These are phyloP conservation scores for Alternaria novae-zelandiae DNA, from an alignment of 2,329 filamentous ascomycete species.

Conservation along the genomic window DNA sequence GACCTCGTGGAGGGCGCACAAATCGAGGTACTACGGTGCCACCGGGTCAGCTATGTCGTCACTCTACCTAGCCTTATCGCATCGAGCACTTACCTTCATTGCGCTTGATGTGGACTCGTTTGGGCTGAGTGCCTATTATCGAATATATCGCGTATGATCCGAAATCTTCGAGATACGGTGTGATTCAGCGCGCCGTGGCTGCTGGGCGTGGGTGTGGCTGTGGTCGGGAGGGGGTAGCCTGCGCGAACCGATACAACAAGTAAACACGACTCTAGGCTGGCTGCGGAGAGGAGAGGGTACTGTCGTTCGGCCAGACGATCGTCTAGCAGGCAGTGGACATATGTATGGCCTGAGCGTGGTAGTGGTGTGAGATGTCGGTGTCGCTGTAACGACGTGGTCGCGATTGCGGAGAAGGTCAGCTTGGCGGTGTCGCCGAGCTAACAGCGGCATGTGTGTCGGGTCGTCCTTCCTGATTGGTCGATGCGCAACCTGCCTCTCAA, in stretches of 20 bases:
- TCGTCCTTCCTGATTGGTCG: constrained; percentile 35
- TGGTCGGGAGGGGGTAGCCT: constrained; percentile 41
- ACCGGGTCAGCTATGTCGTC: constrained; percentile 40
- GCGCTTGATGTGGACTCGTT: constrained; percentile 18
- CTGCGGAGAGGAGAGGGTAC: constrained; percentile 48
- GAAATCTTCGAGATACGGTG: constrained; percentile 7
- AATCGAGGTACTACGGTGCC: constrained; percentile 77
- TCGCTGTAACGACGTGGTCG: constrained; percentile 28
- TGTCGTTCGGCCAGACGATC: constrained; percentile 48
- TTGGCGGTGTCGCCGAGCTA: constrained; percentile 29
- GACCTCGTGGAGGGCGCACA: constrained; percentile 89
- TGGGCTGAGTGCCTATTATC: neutral
- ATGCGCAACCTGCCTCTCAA: constrained; percentile 22
- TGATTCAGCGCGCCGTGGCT: constrained; percentile 27
- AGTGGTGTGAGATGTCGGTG: constrained; percentile 33
- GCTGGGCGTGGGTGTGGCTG: constrained; percentile 34
- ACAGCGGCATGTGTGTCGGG: constrained; percentile 33
- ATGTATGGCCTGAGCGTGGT: constrained; percentile 19
- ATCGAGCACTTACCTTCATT: constrained; percentile 47
- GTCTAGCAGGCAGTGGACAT: constrained; percentile 49
- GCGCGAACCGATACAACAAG: constrained; percentile 46
- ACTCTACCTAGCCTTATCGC: constrained; percentile 23
- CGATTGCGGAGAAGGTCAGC: constrained; percentile 35
- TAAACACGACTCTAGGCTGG: constrained; percentile 51
- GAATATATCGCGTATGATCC: constrained; percentile 4